phyloP scores from a whole-genome alignment of 1,139 yeast genomes.

The Hyphopichia khmerensis region DNA sequence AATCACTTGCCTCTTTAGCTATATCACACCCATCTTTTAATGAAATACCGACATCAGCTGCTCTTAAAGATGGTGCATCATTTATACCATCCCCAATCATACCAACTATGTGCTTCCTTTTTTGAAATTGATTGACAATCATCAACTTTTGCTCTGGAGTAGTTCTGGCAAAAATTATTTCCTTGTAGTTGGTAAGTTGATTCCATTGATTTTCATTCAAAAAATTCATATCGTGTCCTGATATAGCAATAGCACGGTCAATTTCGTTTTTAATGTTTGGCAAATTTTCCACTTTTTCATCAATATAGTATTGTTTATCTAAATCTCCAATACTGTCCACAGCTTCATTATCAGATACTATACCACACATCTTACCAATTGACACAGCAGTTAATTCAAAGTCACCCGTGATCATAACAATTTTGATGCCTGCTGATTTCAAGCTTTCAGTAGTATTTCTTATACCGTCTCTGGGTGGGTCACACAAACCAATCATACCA shows the following conservation, averaged over 20 bases:
- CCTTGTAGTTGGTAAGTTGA: slow-evolving; percentile 31
- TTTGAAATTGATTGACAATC: slow-evolving; percentile 50
- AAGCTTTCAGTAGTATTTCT: slow-evolving; percentile 36
- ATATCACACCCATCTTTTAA: slow-evolving; percentile 53
- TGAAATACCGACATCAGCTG: slow-evolving; percentile 54
- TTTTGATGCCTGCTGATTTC: slow-evolving; percentile 49
- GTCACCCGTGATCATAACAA: slow-evolving; percentile 57
- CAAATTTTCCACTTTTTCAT: neutral
- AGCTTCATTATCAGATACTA: slow-evolving; percentile 23
- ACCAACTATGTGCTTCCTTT: slow-evolving; percentile 43
- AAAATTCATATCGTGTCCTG: slow-evolving; percentile 36
- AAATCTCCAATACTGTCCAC: slow-evolving; percentile 26
- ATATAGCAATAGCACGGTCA: slow-evolving; percentile 30
- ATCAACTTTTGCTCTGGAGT: slow-evolving; percentile 54
- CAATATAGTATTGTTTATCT: slow-evolving; percentile 8
- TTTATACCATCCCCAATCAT: slow-evolving; percentile 58
- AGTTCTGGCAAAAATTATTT: slow-evolving; percentile 52
- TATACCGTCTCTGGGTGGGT: slow-evolving; percentile 50
- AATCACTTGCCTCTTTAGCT: slow-evolving; percentile 59
- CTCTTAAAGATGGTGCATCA: slow-evolving; percentile 52
- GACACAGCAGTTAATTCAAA: slow-evolving; percentile 53
- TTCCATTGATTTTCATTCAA: slow-evolving; percentile 47
- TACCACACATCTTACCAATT: slow-evolving; percentile 49
- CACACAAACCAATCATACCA: slow-evolving; percentile 50
- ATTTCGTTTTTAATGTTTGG: slow-evolving; percentile 9